Percentiles rank a stretch among this genome's conserved stretches.
phyloP scores from a whole-genome alignment of 208 protist species.

The Trypanosoma caninum region DNA sequence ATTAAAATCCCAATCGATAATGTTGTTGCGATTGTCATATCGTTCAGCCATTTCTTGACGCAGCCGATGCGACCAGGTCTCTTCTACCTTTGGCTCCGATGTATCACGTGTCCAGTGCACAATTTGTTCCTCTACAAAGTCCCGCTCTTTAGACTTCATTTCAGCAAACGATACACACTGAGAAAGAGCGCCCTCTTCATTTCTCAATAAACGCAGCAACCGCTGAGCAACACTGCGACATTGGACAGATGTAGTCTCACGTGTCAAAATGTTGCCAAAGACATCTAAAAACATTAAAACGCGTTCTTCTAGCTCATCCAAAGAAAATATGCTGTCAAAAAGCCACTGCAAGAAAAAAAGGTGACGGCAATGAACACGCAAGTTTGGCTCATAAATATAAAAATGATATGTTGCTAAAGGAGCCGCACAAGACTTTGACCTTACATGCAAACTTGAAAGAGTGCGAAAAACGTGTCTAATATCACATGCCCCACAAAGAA shows the following conservation, averaged over 20 bases:
- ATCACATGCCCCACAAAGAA: constrained; percentile 75
- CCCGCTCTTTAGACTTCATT: constrained; percentile 85
- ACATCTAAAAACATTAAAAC: constrained; percentile 90
- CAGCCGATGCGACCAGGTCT: constrained; percentile 61
- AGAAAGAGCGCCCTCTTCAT: constrained; percentile 35
- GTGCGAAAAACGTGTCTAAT: constrained; percentile 86
- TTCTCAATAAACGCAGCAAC: constrained; percentile 40
- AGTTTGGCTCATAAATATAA: constrained; percentile 87
- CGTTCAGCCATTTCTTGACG: constrained; percentile 90
- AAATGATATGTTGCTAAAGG: constrained; percentile 51
- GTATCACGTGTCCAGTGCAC: constrained; percentile 64
- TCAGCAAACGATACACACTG: constrained; percentile 49
- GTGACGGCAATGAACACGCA: constrained; percentile 81
- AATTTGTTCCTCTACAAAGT: constrained; percentile 87
- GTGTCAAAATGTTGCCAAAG: constrained; percentile 73
- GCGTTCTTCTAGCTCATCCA: constrained; percentile 86
- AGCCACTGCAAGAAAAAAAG: constrained; percentile 91
- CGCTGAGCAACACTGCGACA: constrained; percentile 61
- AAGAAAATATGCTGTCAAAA: constrained; percentile 82
- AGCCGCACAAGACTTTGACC: constrained; percentile 2
- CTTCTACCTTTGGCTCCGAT: constrained; percentile 45
- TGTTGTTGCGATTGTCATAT: constrained; percentile 89
- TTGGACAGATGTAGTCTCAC: constrained; percentile 78
- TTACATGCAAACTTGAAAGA: constrained; percentile 50
- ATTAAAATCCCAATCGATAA: constrained; percentile 93